phyloP scores from a whole-genome alignment of 2,329 filamentous ascomycete genomes.

The Coleophoma eucalyptorum region DNA sequence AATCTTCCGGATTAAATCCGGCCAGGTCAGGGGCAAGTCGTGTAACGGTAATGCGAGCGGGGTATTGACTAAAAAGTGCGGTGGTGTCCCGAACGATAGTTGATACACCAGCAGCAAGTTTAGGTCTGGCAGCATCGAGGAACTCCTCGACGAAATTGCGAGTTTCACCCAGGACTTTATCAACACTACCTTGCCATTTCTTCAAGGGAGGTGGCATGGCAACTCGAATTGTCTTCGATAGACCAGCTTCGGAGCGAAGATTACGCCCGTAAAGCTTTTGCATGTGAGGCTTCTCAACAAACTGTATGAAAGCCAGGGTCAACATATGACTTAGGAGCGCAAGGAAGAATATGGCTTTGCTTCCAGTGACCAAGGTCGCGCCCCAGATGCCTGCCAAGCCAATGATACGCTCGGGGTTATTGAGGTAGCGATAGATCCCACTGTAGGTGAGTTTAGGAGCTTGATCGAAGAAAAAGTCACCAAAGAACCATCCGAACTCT shows the following conservation, averaged over 20 bases:
- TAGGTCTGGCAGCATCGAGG: slow-evolving; percentile 79
- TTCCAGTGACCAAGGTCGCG: slow-evolving; percentile 89
- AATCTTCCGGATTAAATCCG: slow-evolving; percentile 75
- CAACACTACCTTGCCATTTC: slow-evolving; percentile 80
- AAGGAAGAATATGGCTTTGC: slow-evolving; percentile 78
- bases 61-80: slow-evolving; percentile 84
- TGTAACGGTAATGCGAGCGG: slow-evolving; percentile 79
- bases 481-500: slow-evolving; percentile 98
- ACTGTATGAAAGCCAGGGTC: slow-evolving; percentile 83
- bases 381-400: slow-evolving; percentile 96
- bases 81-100: slow-evolving; percentile 86
- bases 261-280: slow-evolving; percentile 90
- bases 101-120: slow-evolving; percentile 79
- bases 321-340: slow-evolving; percentile 83
- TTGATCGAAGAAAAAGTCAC: slow-evolving; percentile 96
- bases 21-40: slow-evolving; percentile 75
- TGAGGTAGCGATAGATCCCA: slow-evolving; percentile 96
- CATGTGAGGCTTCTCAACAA: slow-evolving; percentile 96
- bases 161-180: slow-evolving; percentile 81
- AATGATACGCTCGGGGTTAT: slow-evolving; percentile 93
- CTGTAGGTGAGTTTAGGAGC: slow-evolving; percentile 88
- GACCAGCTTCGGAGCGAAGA: slow-evolving; percentile 80
- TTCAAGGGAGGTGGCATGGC: slow-evolving; percentile 81
- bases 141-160: slow-evolving; percentile 89
- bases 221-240: slow-evolving; percentile 86